Percentiles rank a stretch among this genome's conserved stretches.
These are phyloP conservation scores for Ceratobasidium sp. DNA, from an alignment of 1,284 basidiomycete genomes.

Conservation along the genomic window DNA sequence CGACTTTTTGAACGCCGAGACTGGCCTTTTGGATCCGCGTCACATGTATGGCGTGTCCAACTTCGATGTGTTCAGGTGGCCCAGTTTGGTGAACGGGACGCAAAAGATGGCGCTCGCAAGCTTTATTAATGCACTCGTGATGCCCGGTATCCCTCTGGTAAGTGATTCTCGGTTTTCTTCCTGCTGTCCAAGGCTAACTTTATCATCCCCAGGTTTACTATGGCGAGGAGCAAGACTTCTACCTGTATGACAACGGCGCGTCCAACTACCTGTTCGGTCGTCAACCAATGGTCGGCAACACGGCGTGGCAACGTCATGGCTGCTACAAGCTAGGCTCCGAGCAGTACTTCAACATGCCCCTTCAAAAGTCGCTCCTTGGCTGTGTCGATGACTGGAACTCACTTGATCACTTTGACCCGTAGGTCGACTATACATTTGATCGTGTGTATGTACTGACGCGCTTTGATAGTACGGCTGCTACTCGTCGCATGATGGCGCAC, in stretches of 20 bases:
- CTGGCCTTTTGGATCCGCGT: slow-evolving; percentile 75
- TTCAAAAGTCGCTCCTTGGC: slow-evolving; percentile 79
- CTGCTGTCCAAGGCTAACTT: slow-evolving; percentile 36
- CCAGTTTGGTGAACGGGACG: slow-evolving; percentile 83
- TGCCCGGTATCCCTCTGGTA: slow-evolving; percentile 87
- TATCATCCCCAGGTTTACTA: slow-evolving; percentile 69
- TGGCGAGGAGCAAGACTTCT: slow-evolving; percentile 90
- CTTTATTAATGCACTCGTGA: slow-evolving; percentile 80
- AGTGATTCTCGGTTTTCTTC: slow-evolving; percentile 50
- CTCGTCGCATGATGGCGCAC: slow-evolving; percentile 76
- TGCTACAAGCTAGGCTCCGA: slow-evolving; percentile 88
- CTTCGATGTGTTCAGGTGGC: slow-evolving; percentile 94
- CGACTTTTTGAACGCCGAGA: slow-evolving; percentile 81
- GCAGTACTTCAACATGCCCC: slow-evolving; percentile 90
- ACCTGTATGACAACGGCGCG: slow-evolving; percentile 83
- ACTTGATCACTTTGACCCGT: slow-evolving; percentile 92
- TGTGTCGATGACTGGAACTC: slow-evolving; percentile 90
- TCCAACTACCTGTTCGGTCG: slow-evolving; percentile 90
- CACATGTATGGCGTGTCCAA: slow-evolving; percentile 92
- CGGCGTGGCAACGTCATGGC: slow-evolving; percentile 90
- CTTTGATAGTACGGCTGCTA: slow-evolving; percentile 65
- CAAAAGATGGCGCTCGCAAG: slow-evolving; percentile 77
- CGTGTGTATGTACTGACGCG: not conserved
- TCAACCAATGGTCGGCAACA: slow-evolving; percentile 86
- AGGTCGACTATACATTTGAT: not conserved